These are phyloP conservation scores for Pholiota adiposa DNA, from an alignment of 1,284 basidiomycete species.

Conservation along the genomic window DNA sequence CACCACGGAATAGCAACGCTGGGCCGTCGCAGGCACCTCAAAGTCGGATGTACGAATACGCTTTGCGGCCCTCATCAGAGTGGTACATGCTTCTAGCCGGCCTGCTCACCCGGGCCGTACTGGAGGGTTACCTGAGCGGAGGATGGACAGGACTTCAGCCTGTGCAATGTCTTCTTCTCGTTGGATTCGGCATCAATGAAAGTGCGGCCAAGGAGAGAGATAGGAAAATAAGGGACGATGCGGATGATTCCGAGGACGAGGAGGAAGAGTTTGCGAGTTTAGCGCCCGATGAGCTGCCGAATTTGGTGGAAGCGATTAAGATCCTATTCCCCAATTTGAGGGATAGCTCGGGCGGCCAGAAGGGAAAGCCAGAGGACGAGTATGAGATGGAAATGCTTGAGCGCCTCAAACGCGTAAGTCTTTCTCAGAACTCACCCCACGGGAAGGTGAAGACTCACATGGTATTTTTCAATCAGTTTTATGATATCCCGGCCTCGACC, in stretches of 20 bases:
- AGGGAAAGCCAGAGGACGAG: conserved; percentile 56
- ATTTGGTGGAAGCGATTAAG: conserved; percentile 62
- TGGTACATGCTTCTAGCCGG: conserved; percentile 83
- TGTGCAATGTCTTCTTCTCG: conserved; percentile 72
- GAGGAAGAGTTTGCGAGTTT: conserved; percentile 39
- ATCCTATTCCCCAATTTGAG: conserved; percentile 70
- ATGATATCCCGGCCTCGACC: conserved; percentile 68
- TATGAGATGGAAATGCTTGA: conserved; percentile 69
- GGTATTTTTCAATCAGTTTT: conserved; percentile 54
- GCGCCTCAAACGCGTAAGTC: conserved; percentile 64
- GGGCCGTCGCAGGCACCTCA: conserved; percentile 6
- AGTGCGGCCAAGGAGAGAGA: conserved; percentile 24
- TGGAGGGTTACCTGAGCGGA: conserved; percentile 81
- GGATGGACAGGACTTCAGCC: conserved; percentile 76
- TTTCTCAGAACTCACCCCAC: conserved; percentile 1
- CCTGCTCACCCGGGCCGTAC: conserved; percentile 74
- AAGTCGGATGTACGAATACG: conserved; percentile 45
- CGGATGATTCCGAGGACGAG: conserved; percentile 24
- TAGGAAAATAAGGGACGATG: conserved; percentile 21
- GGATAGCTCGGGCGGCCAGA: conserved; percentile 27
- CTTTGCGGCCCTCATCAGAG: conserved; percentile 66
- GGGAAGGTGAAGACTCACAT: conserved; percentile 5
- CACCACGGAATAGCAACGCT: neutral
- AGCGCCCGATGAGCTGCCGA: conserved; percentile 78
- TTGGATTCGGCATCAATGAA: conserved; percentile 62